Percentiles rank a stretch among this genome's conserved stretches.
These are phyloP conservation scores for Trifolium repens DNA, from an alignment of 306 rosid genomes.

Conservation along the genomic window DNA sequence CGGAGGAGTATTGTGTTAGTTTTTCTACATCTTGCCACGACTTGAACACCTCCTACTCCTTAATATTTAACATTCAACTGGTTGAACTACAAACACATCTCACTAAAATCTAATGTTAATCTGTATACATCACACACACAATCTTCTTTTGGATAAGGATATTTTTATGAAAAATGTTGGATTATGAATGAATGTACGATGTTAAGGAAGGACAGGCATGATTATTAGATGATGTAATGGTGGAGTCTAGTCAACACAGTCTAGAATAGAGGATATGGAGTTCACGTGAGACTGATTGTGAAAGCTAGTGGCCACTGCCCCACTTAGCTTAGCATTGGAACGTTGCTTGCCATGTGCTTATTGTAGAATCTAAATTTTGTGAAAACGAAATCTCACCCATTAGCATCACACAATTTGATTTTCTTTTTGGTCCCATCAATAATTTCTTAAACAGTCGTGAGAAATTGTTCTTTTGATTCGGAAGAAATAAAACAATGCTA, in stretches of 20 bases:
- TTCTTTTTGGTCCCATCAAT: conserved; percentile 17
- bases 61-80: no score
- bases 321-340: background rate
- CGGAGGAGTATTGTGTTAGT: no score
- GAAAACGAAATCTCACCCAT: conserved; percentile 13
- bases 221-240: background rate
- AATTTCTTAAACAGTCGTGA: background rate
- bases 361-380: background rate
- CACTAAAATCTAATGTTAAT: no score
- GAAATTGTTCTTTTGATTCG: background rate
- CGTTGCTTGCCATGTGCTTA: conserved; percentile 34
- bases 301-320: conserved; percentile 12
- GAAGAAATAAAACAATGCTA: background rate
- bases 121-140: background rate
- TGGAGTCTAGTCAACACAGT: background rate
- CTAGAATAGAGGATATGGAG: conserved; percentile 24
- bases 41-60: no score
- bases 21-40: no score
- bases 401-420: background rate
- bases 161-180: background rate
- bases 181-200: background rate
- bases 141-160: background rate
- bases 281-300: conserved; percentile 41
- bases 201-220: background rate
- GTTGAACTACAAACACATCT: no score